phyloP scores from a whole-genome alignment of 2,329 filamentous ascomycete genomes.

The Exophiala sideris region DNA sequence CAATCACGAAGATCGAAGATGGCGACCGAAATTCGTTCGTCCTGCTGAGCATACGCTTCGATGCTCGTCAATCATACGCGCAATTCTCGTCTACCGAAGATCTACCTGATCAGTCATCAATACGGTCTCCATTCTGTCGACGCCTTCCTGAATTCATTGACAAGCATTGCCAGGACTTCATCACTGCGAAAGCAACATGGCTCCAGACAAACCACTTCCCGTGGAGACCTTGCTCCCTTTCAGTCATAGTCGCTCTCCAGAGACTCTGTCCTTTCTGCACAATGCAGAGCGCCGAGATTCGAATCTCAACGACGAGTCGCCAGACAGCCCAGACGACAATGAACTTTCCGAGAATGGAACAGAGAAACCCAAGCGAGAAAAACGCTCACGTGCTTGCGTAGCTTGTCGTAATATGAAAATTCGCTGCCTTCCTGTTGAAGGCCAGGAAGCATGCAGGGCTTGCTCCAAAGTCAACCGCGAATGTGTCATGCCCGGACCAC shows the following conservation, averaged over 20 bases:
- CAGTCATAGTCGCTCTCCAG: conserved; percentile 9
- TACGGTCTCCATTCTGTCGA: not conserved
- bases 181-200: not conserved
- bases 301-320: conserved; percentile 10
- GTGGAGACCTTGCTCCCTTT: conserved; percentile 13
- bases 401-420: conserved; percentile 30
- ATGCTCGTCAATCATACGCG: too few relatives aligned
- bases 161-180: not conserved
- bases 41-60: too few relatives aligned
- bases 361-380: conserved; percentile 23
- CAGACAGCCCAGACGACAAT: conserved; percentile 18
- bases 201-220: conserved; percentile 3
- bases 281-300: conserved; percentile 5
- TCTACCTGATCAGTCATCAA: not conserved
- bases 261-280: conserved; percentile 6
- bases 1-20: too few relatives aligned
- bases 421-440: conserved; percentile 27
- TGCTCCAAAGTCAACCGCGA: conserved; percentile 76
- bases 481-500: conserved; percentile 73
- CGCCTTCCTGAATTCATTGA: not conserved
- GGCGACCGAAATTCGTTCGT: too few relatives aligned
- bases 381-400: conserved; percentile 26
- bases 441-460: conserved; percentile 56
- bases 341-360: conserved; percentile 14
- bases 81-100: not conserved